Percentiles rank a stretch among this genome's conserved stretches.
phyloP scores from a whole-genome alignment of 495 filamentous ascomycete species.

The Lasiosphaeria miniovina region DNA sequence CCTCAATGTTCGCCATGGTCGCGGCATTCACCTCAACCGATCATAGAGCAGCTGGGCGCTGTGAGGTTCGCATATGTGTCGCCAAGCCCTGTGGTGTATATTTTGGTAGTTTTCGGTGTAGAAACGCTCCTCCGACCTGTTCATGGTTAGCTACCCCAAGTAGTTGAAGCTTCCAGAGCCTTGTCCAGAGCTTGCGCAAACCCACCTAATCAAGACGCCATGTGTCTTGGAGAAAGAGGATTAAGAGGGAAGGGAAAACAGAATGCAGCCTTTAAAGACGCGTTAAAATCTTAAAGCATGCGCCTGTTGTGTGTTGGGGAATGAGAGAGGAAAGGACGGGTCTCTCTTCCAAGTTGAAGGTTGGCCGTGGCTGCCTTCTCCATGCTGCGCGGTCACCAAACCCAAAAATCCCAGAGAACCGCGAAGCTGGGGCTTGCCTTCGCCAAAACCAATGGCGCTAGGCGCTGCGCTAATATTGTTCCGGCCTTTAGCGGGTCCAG shows the following conservation, averaged over 20 bases:
- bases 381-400: slow-evolving; percentile 16
- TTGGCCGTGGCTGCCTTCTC: slow-evolving; percentile 10
- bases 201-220: slow-evolving; percentile 7
- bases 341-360: slow-evolving; percentile 6
- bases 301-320: not conserved
- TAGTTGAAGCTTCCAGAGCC: not conserved
- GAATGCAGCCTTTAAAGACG: not conserved
- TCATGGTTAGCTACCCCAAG: no score
- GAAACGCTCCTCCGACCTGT: no score
- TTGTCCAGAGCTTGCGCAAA: slow-evolving; percentile 2
- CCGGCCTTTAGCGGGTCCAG: slow-evolving; percentile 10
- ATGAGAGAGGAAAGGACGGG: slow-evolving; percentile 2
- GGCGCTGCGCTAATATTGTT: slow-evolving; percentile 23
- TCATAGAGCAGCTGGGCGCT: slow-evolving; percentile 11
- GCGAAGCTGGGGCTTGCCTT: slow-evolving; percentile 26
- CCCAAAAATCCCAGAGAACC: slow-evolving; percentile 29
- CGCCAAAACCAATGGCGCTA: slow-evolving; percentile 34
- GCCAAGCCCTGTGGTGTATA: not conserved
- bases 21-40: slow-evolving; percentile 30
- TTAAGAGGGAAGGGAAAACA: not conserved
- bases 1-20: slow-evolving; percentile 55
- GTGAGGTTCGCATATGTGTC: slow-evolving; percentile 12
- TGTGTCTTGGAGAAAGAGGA: not conserved
- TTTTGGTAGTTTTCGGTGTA: not conserved
- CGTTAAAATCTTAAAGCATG: not conserved